Base-by-base conservation (phyloP, 345 rosid genomes). In the Arabis alpina region DNA sequence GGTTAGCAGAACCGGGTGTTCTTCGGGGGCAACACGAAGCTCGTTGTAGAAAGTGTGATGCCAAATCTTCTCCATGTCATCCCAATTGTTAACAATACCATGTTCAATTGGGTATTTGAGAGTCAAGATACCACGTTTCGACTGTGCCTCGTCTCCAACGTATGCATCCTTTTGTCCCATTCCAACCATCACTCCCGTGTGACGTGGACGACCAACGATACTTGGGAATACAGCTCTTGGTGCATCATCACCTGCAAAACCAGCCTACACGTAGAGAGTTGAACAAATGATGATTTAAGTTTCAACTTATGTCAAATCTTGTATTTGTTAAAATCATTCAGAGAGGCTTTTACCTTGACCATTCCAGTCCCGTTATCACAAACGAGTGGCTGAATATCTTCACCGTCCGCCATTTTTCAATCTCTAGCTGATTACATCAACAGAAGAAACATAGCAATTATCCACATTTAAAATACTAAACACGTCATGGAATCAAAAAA, bases 141-240 rank as follows among this genome's bases (percentile, higher is more conserved):
- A 87, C 66, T 87, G 89, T 42, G 92, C 88, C 76, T 87, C 91
- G 34, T 84, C 91, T 65, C 88, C 90, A 54, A 82, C 88, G 32
- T 82, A 84, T 15, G 88, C 88, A 76, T 84, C 86, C 25, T 82
- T 84, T 62, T 80, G 86, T 50, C 89, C 89, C 89, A 85, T 85
- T 23, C 89, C 89, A 2, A 85, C 89, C 89, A 85, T 85, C 66
- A 85, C 89, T 32, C 87, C 89, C 2, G 89, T 85, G 80, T 85
- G 85, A 36, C 87, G 87, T 41, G 88, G 88, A 66, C 86, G 88
- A 1, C 88, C 86, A 63, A 85, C 83, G 55, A 85, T 83, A 77
- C 91, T 87, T 42, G 91, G 89, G 68, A 87, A 84, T 65, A 87
- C 89, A 13, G 89, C 89, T 80, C 89, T 83, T 39, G 89, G 89